Percentiles rank a stretch among this genome's conserved stretches.
Evolutionary conservation across 768 basidiomycete genomes (phyloP).

Genomic region (Crepidotus variabilis): DNA sequence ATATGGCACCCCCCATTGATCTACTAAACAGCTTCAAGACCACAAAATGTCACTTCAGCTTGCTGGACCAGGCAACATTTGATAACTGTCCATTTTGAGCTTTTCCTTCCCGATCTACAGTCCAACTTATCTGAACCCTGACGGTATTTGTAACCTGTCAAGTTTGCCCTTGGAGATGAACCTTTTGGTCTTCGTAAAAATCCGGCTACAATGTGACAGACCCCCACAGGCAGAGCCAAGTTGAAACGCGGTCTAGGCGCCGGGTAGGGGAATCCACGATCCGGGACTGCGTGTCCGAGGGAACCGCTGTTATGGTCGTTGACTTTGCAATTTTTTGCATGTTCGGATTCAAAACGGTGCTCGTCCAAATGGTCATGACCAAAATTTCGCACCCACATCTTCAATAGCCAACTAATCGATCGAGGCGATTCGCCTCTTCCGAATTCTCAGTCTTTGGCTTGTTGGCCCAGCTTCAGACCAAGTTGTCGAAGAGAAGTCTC

Average conservation of each 20-base stretch:
- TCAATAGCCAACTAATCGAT: too few relatives aligned
- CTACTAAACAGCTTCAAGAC: not conserved
- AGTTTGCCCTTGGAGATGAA: too few relatives aligned
- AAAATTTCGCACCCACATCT: too few relatives aligned
- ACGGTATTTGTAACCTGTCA: not conserved
- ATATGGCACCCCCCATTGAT: not conserved
- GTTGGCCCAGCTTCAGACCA: not conserved
- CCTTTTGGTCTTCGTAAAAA: not conserved
- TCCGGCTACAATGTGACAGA: not conserved
- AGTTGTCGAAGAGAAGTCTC: not conserved
- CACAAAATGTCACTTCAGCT: not conserved
- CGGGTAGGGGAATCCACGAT: not conserved
- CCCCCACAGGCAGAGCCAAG: not conserved
- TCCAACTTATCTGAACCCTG: not conserved
- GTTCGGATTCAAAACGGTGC: too few relatives aligned
- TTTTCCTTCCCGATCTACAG: not conserved
- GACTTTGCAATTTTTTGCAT: not conserved
- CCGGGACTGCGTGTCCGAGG: not conserved
- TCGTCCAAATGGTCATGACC: too few relatives aligned
- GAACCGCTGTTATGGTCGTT: not conserved
- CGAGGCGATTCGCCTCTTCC: not conserved
- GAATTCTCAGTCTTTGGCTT: not conserved
- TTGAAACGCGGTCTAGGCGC: not conserved
- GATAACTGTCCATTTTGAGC: not conserved
- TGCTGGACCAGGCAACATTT: not conserved